These are phyloP conservation scores for Suillus paluster DNA, from an alignment of 768 basidiomycete species.

Conservation along the genomic window DNA sequence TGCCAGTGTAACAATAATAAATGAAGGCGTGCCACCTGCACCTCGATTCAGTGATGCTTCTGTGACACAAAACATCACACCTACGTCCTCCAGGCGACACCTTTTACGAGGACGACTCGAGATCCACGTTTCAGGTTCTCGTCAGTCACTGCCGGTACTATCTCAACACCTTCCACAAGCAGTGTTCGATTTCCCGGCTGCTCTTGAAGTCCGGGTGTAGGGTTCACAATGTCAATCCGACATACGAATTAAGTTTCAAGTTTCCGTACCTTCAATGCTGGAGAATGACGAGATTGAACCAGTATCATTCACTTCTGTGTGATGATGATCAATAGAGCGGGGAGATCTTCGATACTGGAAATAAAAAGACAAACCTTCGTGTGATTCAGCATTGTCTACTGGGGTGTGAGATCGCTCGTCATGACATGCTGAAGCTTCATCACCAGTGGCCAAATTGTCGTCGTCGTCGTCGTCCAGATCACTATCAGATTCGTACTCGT, in stretches of 20 bases:
- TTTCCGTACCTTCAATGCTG: conserved; percentile 5
- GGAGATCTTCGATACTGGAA: neutral
- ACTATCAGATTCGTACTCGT: conserved; percentile 10
- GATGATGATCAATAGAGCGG: neutral
- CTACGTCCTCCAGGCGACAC: conserved; percentile 14
- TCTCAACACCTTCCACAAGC: neutral
- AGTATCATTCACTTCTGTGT: neutral
- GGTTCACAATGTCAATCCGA: neutral
- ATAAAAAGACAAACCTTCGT: neutral
- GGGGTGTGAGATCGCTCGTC: neutral
- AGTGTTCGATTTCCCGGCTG: neutral
- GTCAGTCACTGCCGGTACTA: neutral
- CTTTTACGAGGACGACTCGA: conserved; percentile 12
- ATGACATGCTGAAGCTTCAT: neutral
- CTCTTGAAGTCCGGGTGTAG: neutral
- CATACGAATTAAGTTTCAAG: no score
- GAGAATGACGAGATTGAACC: neutral
- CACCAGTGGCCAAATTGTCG: neutral
- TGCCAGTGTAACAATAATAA: conserved; percentile 15
- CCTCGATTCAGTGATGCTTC: neutral
- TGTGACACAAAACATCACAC: neutral
- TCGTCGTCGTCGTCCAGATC: conserved; percentile 6
- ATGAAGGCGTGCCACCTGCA: conserved; percentile 13
- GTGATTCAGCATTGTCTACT: neutral
- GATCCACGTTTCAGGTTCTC: neutral